Base-by-base conservation (phyloP, 768 basidiomycete species). In the Xerocomellus amylosporus region DNA sequence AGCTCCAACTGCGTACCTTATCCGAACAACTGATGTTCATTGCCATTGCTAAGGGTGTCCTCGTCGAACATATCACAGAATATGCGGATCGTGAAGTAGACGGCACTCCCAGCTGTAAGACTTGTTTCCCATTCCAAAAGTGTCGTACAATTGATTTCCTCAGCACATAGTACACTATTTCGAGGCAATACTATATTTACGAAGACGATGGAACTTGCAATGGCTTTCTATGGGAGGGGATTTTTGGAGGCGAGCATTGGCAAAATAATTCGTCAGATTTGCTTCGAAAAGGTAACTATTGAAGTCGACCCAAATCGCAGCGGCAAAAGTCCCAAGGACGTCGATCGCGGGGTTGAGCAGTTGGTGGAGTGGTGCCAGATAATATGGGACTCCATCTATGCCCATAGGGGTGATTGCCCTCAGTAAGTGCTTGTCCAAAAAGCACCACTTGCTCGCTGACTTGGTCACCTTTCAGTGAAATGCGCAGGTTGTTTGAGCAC, bases 241-340 rank as follows among this genome's bases (percentile, higher is more conserved):
- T 93, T 92, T 64, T 77, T 96, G 20, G 90, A 93, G 64, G 82
- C 84, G 13, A 90, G 88, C 63, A 79, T 96, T 39, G 92, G 91
- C 6, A 68, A 71, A 26, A 77, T 83, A 40, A 78, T 96, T 42
- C 84, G 88, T 46, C 78, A 80, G 38, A 74, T 95, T 46, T 88
- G 83, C 67, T 69, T 77, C 15, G 90, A 92, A 59, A 85, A 85
- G 65, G 75, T 93, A 56, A 77, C 82, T 20, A 87, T 95, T 50
- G 93, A 95, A 69, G 86, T 92, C 22, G 90, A 93, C 68, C 88
- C 90, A 14, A 74, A 80, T 58, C 83, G 86, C 52, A 83, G 80
- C 43, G 77, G 81, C 14, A 88, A 85, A 65, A 62, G 77, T 42
- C 62, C 73, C 10, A 87, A 83, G 65, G 85, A 87, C 42, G 72